These are phyloP conservation scores for Picochlorum sp. DNA, from an alignment of 139 green algal species.

Conservation along the genomic window DNA sequence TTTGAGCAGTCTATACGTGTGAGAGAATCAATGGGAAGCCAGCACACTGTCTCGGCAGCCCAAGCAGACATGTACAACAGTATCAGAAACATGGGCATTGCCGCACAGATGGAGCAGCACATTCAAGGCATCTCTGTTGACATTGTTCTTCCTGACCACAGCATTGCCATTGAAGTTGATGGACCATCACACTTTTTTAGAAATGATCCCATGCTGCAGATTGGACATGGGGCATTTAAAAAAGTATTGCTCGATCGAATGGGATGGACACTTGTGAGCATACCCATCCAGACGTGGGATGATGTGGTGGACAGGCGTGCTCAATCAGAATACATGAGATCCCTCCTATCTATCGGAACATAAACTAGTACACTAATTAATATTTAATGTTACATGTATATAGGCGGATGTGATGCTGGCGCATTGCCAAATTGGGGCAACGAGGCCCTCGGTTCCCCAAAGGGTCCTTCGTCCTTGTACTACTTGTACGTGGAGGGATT, in stretches of 20 bases:
- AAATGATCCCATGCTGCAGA: conserved; percentile 3
- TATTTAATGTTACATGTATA: too few species aligned
- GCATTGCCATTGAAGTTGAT: conserved; percentile 24
- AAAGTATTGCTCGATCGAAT: conserved; percentile 6
- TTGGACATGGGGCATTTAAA: conserved; percentile 17
- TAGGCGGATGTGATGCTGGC: too few species aligned
- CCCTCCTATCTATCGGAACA: too few species aligned
- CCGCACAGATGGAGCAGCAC: neutral
- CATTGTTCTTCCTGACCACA: neutral
- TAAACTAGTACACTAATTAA: too few species aligned
- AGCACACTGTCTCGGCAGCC: neutral
- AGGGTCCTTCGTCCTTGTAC: too few species aligned
- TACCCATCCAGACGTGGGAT: neutral
- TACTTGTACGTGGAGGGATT: too few species aligned
- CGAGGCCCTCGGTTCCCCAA: too few species aligned
- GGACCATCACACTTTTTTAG: conserved; percentile 21
- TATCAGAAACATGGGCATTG: neutral
- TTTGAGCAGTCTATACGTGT: too few species aligned
- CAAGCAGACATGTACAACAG: neutral
- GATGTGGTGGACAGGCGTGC: neutral
- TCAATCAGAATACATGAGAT: neutral
- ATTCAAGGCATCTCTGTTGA: conserved; percentile 3
- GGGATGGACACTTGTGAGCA: conserved; percentile 18
- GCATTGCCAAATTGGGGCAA: too few species aligned
- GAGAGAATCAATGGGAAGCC: too few species aligned